Percentiles rank a stretch among this genome's conserved stretches.
Evolutionary conservation across 2,329 filamentous ascomycete genomes (phyloP).

Genomic region (Pseudogymnoascus sp.): DNA sequence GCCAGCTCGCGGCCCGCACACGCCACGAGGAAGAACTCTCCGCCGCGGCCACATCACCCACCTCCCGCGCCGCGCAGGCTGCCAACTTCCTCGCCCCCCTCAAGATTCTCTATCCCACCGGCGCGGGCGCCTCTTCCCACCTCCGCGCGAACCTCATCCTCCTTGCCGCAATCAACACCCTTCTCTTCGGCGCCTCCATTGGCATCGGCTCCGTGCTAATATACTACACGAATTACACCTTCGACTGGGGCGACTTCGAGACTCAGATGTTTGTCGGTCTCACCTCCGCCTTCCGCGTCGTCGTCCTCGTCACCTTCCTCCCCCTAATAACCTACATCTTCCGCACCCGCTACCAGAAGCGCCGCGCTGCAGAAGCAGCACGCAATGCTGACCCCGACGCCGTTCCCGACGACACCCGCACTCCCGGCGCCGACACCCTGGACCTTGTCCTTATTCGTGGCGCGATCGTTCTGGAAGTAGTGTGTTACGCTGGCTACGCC

Average conservation of each 20-base stretch:
- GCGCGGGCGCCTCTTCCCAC: conserved; percentile 47
- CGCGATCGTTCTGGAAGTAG: conserved; percentile 66
- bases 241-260: conserved; percentile 75
- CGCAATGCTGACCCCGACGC: conserved; percentile 61
- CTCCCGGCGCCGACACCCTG: conserved; percentile 60
- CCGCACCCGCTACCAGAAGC: conserved; percentile 36
- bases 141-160: conserved; percentile 76
- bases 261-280: conserved; percentile 73
- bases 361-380: conserved; percentile 63
- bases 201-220: conserved; percentile 74
- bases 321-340: conserved; percentile 71
- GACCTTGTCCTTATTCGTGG: conserved; percentile 70
- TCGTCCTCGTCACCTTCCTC: conserved; percentile 65
- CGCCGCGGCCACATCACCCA: conserved; percentile 32
- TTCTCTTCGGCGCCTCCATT: conserved; percentile 74
- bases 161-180: conserved; percentile 71
- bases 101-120: conserved; percentile 66
- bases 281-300: conserved; percentile 66
- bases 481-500: conserved; percentile 69
- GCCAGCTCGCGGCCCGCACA: conserved; percentile 62
- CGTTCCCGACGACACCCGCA: conserved; percentile 23
- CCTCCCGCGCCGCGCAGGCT: conserved; percentile 22
- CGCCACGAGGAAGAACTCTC: conserved; percentile 39
- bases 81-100: conserved; percentile 68
- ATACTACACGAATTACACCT: conserved; percentile 73